Conservation (phyloP, 495 filamentous ascomycete genomes). For the Usnea hakonensis region DNA sequence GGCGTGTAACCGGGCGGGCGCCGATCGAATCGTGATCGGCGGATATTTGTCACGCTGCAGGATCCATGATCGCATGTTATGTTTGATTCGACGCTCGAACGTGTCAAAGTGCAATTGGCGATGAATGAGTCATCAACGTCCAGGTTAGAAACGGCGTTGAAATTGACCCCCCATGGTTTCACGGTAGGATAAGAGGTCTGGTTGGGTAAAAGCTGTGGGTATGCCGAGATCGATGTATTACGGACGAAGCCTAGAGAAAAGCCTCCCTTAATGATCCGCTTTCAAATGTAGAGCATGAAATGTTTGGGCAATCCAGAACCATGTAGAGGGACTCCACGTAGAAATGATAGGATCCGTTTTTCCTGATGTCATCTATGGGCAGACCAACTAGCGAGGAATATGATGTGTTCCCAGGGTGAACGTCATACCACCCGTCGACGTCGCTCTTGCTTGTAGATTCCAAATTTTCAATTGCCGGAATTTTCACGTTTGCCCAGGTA, state of each 20-base stretch:
- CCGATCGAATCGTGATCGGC: background rate
- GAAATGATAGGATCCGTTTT: background rate
- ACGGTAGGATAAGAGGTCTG: background rate
- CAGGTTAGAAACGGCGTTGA: background rate
- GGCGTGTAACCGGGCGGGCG: background rate
- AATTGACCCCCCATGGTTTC: background rate
- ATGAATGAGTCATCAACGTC: background rate
- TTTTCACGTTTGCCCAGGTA: background rate
- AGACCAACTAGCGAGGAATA: background rate
- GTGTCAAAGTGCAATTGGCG: background rate
- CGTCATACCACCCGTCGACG: background rate
- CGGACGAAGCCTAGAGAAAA: background rate
- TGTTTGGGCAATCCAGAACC: background rate
- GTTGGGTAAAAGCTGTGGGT: background rate
- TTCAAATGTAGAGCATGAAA: background rate
- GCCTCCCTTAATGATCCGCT: background rate
- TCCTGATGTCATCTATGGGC: background rate
- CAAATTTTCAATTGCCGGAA: background rate
- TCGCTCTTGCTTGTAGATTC: background rate
- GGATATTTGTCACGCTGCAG: background rate
- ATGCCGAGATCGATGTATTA: too few species aligned
- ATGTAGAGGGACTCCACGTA: background rate
- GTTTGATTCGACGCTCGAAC: background rate
- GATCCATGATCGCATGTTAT: background rate
- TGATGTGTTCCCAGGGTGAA: background rate